Base-by-base conservation (phyloP, 495 filamentous ascomycete species). In the Apodospora peruviana region DNA sequence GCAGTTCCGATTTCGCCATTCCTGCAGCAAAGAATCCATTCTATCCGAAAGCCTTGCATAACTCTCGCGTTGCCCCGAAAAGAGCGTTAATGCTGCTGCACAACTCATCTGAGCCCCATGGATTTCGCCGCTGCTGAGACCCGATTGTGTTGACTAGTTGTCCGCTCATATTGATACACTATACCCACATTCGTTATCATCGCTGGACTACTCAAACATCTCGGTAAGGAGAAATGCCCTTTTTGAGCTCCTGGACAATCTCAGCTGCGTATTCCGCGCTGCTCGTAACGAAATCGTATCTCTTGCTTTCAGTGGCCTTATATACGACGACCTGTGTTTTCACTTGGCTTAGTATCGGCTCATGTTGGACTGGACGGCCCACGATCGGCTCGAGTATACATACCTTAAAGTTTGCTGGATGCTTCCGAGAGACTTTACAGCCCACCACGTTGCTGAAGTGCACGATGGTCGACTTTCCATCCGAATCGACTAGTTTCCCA, bases 251-350 rank as follows among this genome's bases (percentile, higher is more conserved):
- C 43, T 75, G 78, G 34, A 96, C 91, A 63, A 98, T 89, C 62
- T 93, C 89, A 21, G 78, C 75, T n/a, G 91, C 91, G 60, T 94
- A 89, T 23, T 81, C 78, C 1, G 76, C 71, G 58, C 77, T 90
- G 51, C 77, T 80, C 12, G 91, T 88, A 66, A 97, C 91, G 71
- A 97, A 98, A 60, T 98, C 93, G 70, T 98, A 98, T 53, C 90
- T 73, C 73, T 98, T 97, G 57, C 83, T 87, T 64, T 95, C 91
- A 17, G 86, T 85, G 35, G 84, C 87, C 52, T 85, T 83, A 48
- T 84, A 86, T 23, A 95, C 85, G 40, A 91, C 76, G 5, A 95
- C 75, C 80, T 81, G 48, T 21, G 54, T 51, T 66, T 53, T 27
- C 48, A 39, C 18, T 35, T 25, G 39, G 21, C 9, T 14, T 4